Conservation (phyloP, 129 eudicot species). For the Ambrosia trifida region DNA sequence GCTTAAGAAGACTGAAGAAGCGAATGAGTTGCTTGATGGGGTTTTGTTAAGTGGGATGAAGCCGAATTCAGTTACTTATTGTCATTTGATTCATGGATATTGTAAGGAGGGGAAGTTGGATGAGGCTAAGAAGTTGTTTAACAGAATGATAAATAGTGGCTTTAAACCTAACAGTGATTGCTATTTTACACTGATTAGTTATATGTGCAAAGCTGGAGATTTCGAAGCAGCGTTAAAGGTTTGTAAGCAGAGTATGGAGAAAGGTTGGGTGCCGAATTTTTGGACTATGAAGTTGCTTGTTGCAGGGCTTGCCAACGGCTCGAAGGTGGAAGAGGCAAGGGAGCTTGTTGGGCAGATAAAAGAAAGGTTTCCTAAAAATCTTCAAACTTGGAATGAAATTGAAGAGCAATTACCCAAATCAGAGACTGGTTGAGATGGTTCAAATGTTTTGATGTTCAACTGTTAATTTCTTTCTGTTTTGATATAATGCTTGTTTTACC, state of each 20-base stretch:
- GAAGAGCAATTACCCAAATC: constrained; percentile 52
- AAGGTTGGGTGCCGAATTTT: constrained; percentile 71
- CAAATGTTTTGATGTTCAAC: background rate
- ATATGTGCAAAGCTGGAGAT: constrained; percentile 53
- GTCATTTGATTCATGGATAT: constrained; percentile 66
- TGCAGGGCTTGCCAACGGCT: constrained; percentile 58
- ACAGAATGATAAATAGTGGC: constrained; percentile 43
- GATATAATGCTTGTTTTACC: background rate
- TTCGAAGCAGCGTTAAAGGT: constrained; percentile 56
- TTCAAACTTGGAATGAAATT: constrained; percentile 62
- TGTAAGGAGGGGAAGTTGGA: constrained; percentile 60
- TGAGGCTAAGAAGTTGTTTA: constrained; percentile 51
- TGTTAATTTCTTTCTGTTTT: background rate
- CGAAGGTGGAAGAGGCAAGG: constrained; percentile 59
- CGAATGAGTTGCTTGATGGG: constrained; percentile 41
- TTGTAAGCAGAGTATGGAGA: constrained; percentile 58
- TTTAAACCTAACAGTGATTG: constrained; percentile 50
- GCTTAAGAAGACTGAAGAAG: constrained; percentile 69
- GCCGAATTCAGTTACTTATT: constrained; percentile 37
- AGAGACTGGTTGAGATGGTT: constrained; percentile 28
- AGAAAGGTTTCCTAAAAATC: constrained; percentile 56
- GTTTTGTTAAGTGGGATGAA: constrained; percentile 17
- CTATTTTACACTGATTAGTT: constrained; percentile 54
- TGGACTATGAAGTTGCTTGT: constrained; percentile 78
- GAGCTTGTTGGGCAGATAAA: constrained; percentile 54